These are phyloP conservation scores for Lodderomyces elongisporus DNA, from an alignment of 1,139 yeast species.

Conservation along the genomic window DNA sequence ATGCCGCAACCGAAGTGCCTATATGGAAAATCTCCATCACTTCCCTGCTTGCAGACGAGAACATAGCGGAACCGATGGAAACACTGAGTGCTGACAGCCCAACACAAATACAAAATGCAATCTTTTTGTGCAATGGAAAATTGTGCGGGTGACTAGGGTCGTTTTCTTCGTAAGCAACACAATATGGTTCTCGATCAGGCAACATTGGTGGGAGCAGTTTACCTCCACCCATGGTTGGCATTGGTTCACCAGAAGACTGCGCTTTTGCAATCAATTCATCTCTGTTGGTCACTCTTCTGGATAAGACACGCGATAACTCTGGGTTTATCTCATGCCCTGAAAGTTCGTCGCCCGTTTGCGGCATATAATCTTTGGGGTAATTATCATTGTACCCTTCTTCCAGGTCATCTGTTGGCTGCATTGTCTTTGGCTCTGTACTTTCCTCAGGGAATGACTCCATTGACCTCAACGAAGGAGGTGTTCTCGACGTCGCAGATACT, in stretches of 20 bases:
- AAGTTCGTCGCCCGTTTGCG: conserved; percentile 28
- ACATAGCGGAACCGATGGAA: conserved; percentile 49
- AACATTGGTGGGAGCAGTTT: conserved; percentile 33
- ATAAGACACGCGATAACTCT: conserved; percentile 22
- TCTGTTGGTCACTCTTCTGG: conserved; percentile 31
- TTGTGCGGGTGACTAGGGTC: conserved; percentile 50
- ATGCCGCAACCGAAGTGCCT: conserved; percentile 29
- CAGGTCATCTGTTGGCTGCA: neutral
- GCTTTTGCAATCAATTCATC: conserved; percentile 30
- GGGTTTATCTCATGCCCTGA: conserved; percentile 24
- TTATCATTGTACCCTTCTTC: neutral
- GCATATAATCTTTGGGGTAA: conserved; percentile 8
- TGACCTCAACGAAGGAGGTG: too few species aligned
- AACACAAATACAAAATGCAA: conserved; percentile 21
- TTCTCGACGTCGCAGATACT: too few species aligned
- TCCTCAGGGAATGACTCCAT: too few species aligned
- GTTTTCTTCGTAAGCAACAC: conserved; percentile 38
- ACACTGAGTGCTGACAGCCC: conserved; percentile 31
- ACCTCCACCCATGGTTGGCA: conserved; percentile 37
- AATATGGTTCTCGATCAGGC: conserved; percentile 30
- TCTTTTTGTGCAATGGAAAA: conserved; percentile 33
- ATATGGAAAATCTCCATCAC: conserved; percentile 26
- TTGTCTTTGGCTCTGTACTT: too few species aligned
- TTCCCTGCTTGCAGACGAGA: conserved; percentile 24
- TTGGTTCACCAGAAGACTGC: conserved; percentile 22